These are phyloP conservation scores for Fusarium sarcochroum DNA, from an alignment of 2,329 filamentous ascomycete genomes.

Conservation along the genomic window DNA sequence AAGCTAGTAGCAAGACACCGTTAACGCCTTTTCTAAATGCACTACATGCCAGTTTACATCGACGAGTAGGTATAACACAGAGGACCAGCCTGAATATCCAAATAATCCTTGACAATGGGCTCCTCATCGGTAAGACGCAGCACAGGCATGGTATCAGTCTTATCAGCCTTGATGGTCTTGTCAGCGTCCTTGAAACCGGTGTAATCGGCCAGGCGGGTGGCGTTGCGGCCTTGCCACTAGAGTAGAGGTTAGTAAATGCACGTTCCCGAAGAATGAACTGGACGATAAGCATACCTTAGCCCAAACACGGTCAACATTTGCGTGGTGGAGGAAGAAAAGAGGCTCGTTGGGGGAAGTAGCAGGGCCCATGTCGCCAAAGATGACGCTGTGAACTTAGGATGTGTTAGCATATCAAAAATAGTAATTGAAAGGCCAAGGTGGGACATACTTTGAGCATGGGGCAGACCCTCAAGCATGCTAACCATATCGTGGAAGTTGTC, in stretches of 20 bases:
- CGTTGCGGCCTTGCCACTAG: conserved; percentile 24
- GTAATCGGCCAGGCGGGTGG: conserved; percentile 19
- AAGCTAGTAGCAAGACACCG: no score
- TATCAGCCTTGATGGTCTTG: background rate
- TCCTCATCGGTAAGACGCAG: background rate
- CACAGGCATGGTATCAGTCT: conserved; percentile 5
- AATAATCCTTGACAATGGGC: conserved; percentile 28
- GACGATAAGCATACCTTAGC: conserved; percentile 4
- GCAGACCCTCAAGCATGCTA: conserved; percentile 12
- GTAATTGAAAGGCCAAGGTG: fast-evolving
- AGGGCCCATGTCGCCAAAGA: conserved; percentile 47
- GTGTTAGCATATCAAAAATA: background rate
- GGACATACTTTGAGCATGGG: conserved; percentile 24
- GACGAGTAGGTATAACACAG: conserved; percentile 33
- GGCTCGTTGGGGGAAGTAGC: conserved; percentile 49
- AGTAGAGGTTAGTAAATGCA: background rate
- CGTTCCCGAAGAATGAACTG: fast-evolving
- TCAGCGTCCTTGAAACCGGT: background rate
- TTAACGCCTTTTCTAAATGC: no score
- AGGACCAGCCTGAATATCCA: conserved; percentile 19
- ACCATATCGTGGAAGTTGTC: conserved; percentile 18
- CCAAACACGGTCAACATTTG: conserved; percentile 46
- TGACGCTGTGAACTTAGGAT: conserved; percentile 21
- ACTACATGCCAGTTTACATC: background rate
- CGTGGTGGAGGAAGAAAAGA: conserved; percentile 50